phyloP scores from a whole-genome alignment of 768 basidiomycete genomes.

The Lentinus tigrinus region DNA sequence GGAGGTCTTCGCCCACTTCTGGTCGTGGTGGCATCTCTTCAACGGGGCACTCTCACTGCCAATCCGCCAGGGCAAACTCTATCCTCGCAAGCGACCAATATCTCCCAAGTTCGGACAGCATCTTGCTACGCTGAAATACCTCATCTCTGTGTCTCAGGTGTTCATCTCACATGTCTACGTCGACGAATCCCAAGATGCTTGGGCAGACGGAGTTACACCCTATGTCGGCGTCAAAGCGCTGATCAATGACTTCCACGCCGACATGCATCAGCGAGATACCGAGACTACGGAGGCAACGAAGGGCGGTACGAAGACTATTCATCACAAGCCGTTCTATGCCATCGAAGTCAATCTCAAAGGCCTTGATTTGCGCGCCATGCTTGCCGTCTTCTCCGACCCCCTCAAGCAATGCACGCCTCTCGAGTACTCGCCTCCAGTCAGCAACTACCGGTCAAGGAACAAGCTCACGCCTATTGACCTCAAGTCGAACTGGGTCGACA shows the following conservation, averaged over 20 bases:
- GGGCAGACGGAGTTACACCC: conserved; percentile 74
- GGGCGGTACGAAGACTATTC: conserved; percentile 54
- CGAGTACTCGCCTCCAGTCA: conserved; percentile 43
- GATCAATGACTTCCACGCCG: conserved; percentile 79
- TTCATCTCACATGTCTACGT: conserved; percentile 87
- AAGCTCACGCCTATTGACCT: conserved; percentile 43
- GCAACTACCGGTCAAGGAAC: conserved; percentile 47
- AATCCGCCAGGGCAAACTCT: conserved; percentile 84
- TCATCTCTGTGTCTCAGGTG: conserved; percentile 71
- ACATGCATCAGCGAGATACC: conserved; percentile 90
- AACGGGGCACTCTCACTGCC: conserved; percentile 76
- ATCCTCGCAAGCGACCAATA: conserved; percentile 59
- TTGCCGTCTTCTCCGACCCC: conserved; percentile 76
- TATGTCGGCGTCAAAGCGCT: conserved; percentile 86
- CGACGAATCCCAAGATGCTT: conserved; percentile 77
- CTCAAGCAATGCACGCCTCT: conserved; percentile 52
- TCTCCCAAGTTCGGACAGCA: conserved; percentile 89
- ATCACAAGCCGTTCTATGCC: conserved; percentile 84
- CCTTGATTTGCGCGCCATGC: conserved; percentile 72
- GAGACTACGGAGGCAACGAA: conserved; percentile 64
- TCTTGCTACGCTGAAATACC: conserved; percentile 89
- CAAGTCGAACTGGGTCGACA: conserved; percentile 68
- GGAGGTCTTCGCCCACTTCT: conserved; percentile 84
- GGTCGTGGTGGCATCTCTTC: conserved; percentile 89
- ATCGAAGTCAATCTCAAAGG: conserved; percentile 81